Evolutionary conservation across 2,329 filamentous ascomycete genomes (phyloP).

Genomic region (Colletotrichum sp.): DNA sequence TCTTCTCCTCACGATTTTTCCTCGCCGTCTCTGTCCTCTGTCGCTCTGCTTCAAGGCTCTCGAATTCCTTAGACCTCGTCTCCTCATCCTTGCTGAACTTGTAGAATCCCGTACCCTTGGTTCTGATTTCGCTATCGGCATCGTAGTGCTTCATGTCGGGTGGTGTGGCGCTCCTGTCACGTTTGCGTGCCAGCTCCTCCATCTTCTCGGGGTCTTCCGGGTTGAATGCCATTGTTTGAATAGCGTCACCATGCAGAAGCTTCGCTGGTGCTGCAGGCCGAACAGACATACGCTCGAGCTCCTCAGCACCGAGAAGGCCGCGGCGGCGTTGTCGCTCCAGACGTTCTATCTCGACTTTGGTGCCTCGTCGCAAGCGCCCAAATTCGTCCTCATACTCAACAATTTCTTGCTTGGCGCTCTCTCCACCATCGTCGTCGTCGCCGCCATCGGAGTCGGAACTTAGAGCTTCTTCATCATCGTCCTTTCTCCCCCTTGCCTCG

Average conservation of each 20-base stretch:
- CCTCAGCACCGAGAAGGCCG: constrained; percentile 58
- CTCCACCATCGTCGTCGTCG: constrained; percentile 40
- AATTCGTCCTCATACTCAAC: constrained; percentile 93
- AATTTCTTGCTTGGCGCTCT: constrained; percentile 56
- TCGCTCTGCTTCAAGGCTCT: constrained; percentile 69
- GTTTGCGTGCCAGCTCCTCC: constrained; percentile 76
- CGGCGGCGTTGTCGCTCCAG: constrained; percentile 62
- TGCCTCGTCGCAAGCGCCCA: constrained; percentile 78
- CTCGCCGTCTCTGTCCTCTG: constrained; percentile 70
- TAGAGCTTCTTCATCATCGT: constrained; percentile 61
- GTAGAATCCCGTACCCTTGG: constrained; percentile 90
- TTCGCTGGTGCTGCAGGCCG: constrained; percentile 68
- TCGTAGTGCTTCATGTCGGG: constrained; percentile 86
- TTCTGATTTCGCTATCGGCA: constrained; percentile 80
- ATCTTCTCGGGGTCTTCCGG: constrained; percentile 75
- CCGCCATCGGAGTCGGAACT: constrained; percentile 39
- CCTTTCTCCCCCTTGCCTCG: constrained; percentile 46
- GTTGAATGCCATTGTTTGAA: constrained; percentile 84
- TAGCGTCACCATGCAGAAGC: constrained; percentile 83
- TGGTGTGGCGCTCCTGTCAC: constrained; percentile 81
- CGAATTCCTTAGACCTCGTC: constrained; percentile 73
- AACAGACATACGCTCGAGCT: constrained; percentile 72
- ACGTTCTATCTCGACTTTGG: constrained; percentile 68
- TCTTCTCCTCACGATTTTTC: constrained; percentile 57
- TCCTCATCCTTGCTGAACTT: constrained; percentile 81